A percentile compares a stretch with the other conserved stretches of the same genome.
phyloP scores from a whole-genome alignment of 257 asterid species.

The Gentiana dahurica region DNA sequence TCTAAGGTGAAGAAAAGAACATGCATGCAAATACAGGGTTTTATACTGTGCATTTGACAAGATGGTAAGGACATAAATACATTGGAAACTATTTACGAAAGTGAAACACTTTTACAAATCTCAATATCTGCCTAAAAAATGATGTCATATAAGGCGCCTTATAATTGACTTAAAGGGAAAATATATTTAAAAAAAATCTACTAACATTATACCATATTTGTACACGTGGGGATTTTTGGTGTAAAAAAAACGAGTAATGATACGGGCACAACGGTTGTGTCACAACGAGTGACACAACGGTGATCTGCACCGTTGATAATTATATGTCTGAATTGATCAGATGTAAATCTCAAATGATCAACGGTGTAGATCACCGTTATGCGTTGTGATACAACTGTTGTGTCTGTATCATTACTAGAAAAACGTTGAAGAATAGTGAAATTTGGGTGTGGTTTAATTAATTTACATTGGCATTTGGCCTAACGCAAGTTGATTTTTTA shows the following conservation, averaged over 20 bases:
- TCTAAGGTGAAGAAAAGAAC: constrained; percentile 1
- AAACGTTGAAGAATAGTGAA: constrained; percentile 36
- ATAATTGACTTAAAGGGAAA: no score
- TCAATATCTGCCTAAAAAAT: constrained; percentile 41
- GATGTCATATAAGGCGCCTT: constrained; percentile 39
- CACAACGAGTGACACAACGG: no score
- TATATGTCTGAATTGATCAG: no score
- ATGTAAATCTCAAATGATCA: no score
- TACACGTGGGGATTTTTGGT: no score
- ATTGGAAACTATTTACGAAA: neutral
- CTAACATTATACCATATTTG: no score
- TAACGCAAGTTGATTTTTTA: constrained; percentile 22
- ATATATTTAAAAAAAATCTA: no score
- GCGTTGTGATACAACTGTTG: neutral
- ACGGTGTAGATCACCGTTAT: no score
- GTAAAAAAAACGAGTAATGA: no score
- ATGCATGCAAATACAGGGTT: constrained; percentile 6
- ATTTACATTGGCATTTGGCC: constrained; percentile 71
- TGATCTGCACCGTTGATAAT: no score
- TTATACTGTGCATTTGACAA: neutral
- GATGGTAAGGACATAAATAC: neutral
- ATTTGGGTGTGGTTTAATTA: constrained; percentile 12
- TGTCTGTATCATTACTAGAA: constrained; percentile 6
- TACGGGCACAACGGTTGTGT: no score
- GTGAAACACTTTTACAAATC: constrained; percentile 1